Evolutionary conservation across 768 basidiomycete genomes (phyloP).

Genomic region (Leccinum broughii): DNA sequence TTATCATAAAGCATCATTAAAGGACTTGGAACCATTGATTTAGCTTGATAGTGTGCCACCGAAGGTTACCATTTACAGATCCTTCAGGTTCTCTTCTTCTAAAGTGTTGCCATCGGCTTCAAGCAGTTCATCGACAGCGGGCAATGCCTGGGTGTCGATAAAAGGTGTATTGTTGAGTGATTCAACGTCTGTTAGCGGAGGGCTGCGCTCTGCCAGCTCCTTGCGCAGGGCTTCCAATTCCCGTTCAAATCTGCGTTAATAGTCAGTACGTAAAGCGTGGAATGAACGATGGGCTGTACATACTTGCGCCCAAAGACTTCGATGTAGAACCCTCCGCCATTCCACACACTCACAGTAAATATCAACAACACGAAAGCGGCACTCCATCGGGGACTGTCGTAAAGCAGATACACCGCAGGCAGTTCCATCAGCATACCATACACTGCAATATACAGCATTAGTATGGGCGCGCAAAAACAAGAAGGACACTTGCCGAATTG

Average conservation of each 20-base stretch:
- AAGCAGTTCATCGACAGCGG: slow-evolving; percentile 20
- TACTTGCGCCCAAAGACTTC: slow-evolving; percentile 97
- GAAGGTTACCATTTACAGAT: slow-evolving; percentile 22
- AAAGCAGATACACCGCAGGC: slow-evolving; percentile 81
- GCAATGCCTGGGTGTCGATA: slow-evolving; percentile 25
- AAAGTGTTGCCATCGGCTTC: slow-evolving; percentile 11
- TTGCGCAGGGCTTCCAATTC: slow-evolving; percentile 89
- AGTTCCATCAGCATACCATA: slow-evolving; percentile 87
- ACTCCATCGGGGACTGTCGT: slow-evolving; percentile 78
- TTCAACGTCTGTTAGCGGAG: slow-evolving; percentile 46
- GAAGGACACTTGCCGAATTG: slow-evolving; percentile 63
- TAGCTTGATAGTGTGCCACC: background rate
- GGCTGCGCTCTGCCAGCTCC: slow-evolving; percentile 77
- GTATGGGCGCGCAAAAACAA: background rate
- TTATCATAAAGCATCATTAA: slow-evolving; percentile 23
- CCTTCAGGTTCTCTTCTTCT: slow-evolving; percentile 29
- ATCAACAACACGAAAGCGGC: slow-evolving; percentile 75
- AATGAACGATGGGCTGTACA: slow-evolving; percentile 34
- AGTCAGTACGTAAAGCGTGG: slow-evolving; percentile 5
- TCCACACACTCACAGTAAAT: slow-evolving; percentile 90
- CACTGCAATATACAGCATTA: slow-evolving; percentile 42
- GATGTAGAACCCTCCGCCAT: slow-evolving; percentile 94
- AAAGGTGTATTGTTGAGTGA: slow-evolving; percentile 39
- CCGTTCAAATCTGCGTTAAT: slow-evolving; percentile 72
- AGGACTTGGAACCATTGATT: slow-evolving; percentile 7